These are phyloP conservation scores for Boletus huronensis DNA, from an alignment of 768 basidiomycete species.

Conservation along the genomic window DNA sequence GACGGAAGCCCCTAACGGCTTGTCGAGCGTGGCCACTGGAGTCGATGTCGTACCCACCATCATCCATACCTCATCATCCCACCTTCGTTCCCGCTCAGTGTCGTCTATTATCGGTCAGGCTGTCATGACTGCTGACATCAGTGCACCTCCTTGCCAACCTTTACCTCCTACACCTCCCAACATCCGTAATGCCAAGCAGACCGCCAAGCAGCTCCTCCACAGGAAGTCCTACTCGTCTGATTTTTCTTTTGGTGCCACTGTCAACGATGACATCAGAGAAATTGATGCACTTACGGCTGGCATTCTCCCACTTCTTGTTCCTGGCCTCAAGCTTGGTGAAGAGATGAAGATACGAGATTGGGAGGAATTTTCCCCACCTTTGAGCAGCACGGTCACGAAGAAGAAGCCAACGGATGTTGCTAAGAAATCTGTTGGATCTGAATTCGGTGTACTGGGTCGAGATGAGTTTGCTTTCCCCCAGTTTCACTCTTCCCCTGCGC, in stretches of 20 bases:
- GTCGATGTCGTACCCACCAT: constrained; percentile 24
- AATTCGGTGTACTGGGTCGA: constrained; percentile 28
- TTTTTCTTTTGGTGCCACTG: constrained; percentile 57
- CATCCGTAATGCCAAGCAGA: too few relatives aligned
- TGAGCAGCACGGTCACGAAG: constrained; percentile 34
- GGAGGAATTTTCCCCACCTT: constrained; percentile 38
- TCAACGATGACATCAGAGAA: constrained; percentile 51
- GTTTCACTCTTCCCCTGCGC: constrained; percentile 60
- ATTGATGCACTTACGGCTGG: constrained; percentile 71
- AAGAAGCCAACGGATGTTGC: constrained; percentile 29
- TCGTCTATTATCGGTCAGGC: constrained; percentile 44
- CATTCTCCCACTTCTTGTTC: constrained; percentile 63
- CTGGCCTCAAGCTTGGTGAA: constrained; percentile 56
- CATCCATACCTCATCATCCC: constrained; percentile 28
- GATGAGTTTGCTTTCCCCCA: constrained; percentile 54
- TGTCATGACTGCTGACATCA: constrained; percentile 34
- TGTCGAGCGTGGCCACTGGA: constrained; percentile 35
- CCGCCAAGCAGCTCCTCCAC: constrained; percentile 49
- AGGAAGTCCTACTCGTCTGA: constrained; percentile 64
- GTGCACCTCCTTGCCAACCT: constrained; percentile 58
- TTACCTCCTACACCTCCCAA: constrained; percentile 75
- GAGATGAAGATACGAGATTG: constrained; percentile 53
- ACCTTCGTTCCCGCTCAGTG: constrained; percentile 61
- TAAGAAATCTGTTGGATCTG: constrained; percentile 9
- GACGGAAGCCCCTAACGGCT: constrained; percentile 2